phyloP scores from a whole-genome alignment of 371 early-diverging fungal species.

The Mucor mucedo region DNA sequence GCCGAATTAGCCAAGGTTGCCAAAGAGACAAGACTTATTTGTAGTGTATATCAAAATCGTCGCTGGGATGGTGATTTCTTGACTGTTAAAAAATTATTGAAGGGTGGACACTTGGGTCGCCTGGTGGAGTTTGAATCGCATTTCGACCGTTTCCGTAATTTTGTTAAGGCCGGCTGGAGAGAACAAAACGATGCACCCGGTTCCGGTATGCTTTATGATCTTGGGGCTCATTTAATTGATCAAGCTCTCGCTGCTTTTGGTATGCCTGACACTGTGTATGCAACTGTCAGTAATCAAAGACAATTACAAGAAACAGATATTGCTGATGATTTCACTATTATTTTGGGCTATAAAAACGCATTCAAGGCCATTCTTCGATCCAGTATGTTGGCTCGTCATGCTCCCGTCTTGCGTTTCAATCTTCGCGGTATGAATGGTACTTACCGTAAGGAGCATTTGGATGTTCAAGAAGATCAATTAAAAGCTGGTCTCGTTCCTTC shows the following conservation, averaged over 20 bases:
- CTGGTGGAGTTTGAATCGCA: constrained; percentile 76
- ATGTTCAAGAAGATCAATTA: constrained; percentile 79
- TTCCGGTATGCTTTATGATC: constrained; percentile 75
- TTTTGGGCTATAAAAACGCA: constrained; percentile 63
- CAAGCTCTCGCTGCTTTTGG: constrained; percentile 77
- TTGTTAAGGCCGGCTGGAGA: constrained; percentile 76
- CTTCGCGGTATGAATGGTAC: constrained; percentile 75
- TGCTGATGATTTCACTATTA: constrained; percentile 69
- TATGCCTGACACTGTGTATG: constrained; percentile 66
- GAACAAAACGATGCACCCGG: constrained; percentile 69
- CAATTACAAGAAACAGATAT: constrained; percentile 59
- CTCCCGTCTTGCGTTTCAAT: constrained; percentile 69
- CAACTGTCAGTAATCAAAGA: constrained; percentile 71
- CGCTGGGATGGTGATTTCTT: constrained; percentile 86
- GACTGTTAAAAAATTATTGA: constrained; percentile 68
- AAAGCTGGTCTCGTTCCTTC: constrained; percentile 64
- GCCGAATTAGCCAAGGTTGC: constrained; percentile 60
- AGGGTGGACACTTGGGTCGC: constrained; percentile 60
- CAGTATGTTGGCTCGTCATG: constrained; percentile 72
- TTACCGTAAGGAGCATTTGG: constrained; percentile 70
- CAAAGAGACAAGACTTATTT: constrained; percentile 58
- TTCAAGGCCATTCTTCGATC: constrained; percentile 69
- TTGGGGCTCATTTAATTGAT: constrained; percentile 81
- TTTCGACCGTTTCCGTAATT: constrained; percentile 78
- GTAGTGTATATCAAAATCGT: constrained; percentile 81